These are phyloP conservation scores for Aciculoconidium aculeatum DNA, from an alignment of 805 yeast genomes.

Conservation along the genomic window DNA sequence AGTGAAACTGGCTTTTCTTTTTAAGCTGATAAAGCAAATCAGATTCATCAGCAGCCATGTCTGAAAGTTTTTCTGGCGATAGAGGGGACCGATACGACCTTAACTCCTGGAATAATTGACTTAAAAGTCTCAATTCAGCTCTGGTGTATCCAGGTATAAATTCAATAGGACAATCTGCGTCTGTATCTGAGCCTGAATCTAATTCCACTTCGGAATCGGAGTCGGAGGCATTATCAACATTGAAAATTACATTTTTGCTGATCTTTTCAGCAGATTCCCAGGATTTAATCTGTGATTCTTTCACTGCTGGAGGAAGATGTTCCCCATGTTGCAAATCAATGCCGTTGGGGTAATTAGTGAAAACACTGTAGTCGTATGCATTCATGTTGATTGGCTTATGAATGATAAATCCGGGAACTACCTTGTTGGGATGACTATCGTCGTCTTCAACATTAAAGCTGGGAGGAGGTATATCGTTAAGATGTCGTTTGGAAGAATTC, in stretches of 20 bases:
- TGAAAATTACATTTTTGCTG: constrained; percentile 31
- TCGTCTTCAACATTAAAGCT: constrained; percentile 11
- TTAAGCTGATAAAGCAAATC: constrained; percentile 8
- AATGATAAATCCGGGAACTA: constrained; percentile 21
- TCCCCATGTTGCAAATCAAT: constrained; percentile 12
- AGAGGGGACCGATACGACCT: constrained; percentile 2
- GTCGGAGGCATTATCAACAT: constrained; percentile 19
- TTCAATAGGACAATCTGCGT: constrained; percentile 11
- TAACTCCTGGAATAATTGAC: constrained; percentile 5
- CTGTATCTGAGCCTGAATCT: too few species aligned
- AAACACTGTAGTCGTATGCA: constrained; percentile 34
- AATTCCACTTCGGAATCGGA: too few species aligned
- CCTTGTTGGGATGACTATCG: constrained; percentile 12
- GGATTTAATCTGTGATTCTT: constrained; percentile 37
- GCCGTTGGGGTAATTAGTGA: constrained; percentile 17
- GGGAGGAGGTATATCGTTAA: too few species aligned
- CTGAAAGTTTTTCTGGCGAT: background rate
- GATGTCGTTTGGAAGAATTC: constrained; percentile 26
- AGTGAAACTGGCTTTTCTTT: constrained; percentile 18
- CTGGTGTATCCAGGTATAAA: constrained; percentile 35
- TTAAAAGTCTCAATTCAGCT: constrained; percentile 25
- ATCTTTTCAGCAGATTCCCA: constrained; percentile 42
- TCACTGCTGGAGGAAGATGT: constrained; percentile 28
- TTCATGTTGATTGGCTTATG: constrained; percentile 28
- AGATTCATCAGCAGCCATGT: constrained; percentile 7